Evolutionary conservation across 2,329 filamentous ascomycete species (phyloP).

Genomic region (Clonostachys byssicola): DNA sequence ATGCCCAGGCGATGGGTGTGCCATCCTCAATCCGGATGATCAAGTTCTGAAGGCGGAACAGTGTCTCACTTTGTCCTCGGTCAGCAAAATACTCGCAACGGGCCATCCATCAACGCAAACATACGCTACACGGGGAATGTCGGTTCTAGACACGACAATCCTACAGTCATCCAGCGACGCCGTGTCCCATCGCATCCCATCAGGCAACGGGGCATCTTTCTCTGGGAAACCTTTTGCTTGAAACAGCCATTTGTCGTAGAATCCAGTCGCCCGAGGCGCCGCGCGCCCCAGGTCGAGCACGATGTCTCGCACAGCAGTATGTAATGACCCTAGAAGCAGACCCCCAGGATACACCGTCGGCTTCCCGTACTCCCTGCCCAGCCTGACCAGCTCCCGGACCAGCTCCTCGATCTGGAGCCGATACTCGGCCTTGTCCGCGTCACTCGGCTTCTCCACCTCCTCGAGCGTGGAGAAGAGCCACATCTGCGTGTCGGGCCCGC

Average conservation of each 20-base stretch:
- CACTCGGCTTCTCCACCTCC: constrained; percentile 9
- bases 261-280: constrained; percentile 10
- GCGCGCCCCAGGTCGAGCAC: constrained; percentile 9
- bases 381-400: constrained; percentile 2
- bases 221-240: constrained; percentile 36
- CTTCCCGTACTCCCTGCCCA: constrained; percentile 15
- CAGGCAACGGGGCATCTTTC: constrained; percentile 21
- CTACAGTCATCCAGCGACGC: constrained; percentile 47
- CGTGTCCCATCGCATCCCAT: constrained; percentile 50
- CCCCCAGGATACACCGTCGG: constrained; percentile 13
- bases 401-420: constrained; percentile 24
- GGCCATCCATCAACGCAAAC: constrained; percentile 10
- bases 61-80: constrained; percentile 24
- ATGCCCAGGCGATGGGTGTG: constrained; percentile 60
- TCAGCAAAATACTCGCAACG: background rate
- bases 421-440: constrained; percentile 12
- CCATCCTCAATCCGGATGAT: constrained; percentile 39
- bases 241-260: constrained; percentile 58
- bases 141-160: constrained; percentile 48
- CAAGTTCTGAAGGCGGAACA: constrained; percentile 38
- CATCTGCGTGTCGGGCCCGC: constrained; percentile 58
- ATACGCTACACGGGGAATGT: constrained; percentile 51
- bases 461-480: constrained; percentile 58
- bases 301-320: constrained; percentile 17
- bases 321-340: constrained; percentile 29